Base-by-base conservation (phyloP, 2,329 filamentous ascomycete genomes). In the Macroventuria anomochaeta region DNA sequence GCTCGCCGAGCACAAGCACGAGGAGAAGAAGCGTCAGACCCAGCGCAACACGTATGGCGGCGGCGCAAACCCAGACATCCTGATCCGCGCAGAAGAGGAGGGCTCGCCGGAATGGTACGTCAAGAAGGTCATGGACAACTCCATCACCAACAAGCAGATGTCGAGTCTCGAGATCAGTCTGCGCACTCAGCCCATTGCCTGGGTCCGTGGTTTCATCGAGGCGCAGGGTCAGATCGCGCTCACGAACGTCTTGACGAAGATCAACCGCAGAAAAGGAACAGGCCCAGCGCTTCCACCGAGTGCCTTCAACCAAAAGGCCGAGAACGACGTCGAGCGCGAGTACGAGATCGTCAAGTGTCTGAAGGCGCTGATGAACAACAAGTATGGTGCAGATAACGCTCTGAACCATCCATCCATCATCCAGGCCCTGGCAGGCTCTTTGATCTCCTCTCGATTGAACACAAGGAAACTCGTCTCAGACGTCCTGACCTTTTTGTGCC, bases 361-460 rank as follows among this genome's bases (percentile, higher is more conserved):
- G 53, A 97, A 97, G 80, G 92, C 93, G 26, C 78, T 97, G 53
- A 96, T 97, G 89, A 99, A 99, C 85, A 99, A 97, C 84, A 97
- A 96, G 74, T 97, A 96, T 74, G 95, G 95, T 57, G 95, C 95
- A 57, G 95, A 99, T 72, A 93, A 99, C 82, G 95, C 95, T 15
- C 81, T 99, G 52, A 82, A 86, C 56, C 93, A 97, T 71, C 90
- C 95, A 70, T 91, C 93, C 71, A 90, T 97, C 59, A 88, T 97
- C 59, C 86, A 96, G 51, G 90, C 95, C 1, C 82, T 99, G 37
- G 90, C 89, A 42, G 92, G 87, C 18, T 96, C 91, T 29, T 81
- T 99, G 52, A 90, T 93, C 46, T 96, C 93, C 8, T 89, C 93
- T 7, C 87, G 95, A 44, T 81, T 99, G 53, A 95, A 92, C 41